Evolutionary conservation across 306 rosid species (phyloP).

Genomic region (Morella rubra): DNA sequence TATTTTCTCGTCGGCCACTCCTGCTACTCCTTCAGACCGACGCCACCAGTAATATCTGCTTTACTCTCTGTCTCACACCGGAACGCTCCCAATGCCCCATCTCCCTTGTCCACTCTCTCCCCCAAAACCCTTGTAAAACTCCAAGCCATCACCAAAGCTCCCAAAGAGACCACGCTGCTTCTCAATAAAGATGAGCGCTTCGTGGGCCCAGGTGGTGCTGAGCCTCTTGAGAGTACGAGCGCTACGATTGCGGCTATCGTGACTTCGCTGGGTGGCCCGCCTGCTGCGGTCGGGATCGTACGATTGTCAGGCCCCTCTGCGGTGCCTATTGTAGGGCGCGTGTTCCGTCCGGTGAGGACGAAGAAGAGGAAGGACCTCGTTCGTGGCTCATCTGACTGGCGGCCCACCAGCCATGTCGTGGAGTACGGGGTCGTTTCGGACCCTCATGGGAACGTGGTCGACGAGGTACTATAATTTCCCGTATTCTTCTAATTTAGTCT

Average conservation of each 20-base stretch:
- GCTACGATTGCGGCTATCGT: slow-evolving; percentile 90
- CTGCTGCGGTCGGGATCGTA: slow-evolving; percentile 93
- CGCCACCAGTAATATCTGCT: neutral
- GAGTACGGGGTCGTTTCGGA: slow-evolving; percentile 79
- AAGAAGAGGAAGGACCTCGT: slow-evolving; percentile 22
- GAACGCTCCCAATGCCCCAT: slow-evolving; percentile 15
- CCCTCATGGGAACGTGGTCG: slow-evolving; percentile 61
- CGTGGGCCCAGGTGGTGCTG: slow-evolving; percentile 12
- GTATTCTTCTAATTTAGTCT: neutral
- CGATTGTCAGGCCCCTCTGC: slow-evolving; percentile 89
- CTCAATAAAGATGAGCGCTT: slow-evolving; percentile 61
- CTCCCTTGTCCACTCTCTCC: slow-evolving; percentile 21
- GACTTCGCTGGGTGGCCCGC: slow-evolving; percentile 75
- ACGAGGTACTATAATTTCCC: slow-evolving; percentile 48
- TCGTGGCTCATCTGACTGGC: slow-evolving; percentile 41
- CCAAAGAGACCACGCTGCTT: slow-evolving; percentile 27
- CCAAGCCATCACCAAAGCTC: slow-evolving; percentile 28
- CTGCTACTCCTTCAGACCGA: slow-evolving; percentile 9
- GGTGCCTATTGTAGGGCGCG: slow-evolving; percentile 57
- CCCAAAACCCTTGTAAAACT: slow-evolving; percentile 16
- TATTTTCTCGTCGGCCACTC: slow-evolving; percentile 34
- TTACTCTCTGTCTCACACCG: slow-evolving; percentile 3
- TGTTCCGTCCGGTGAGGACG: slow-evolving; percentile 54
- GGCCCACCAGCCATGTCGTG: slow-evolving; percentile 72
- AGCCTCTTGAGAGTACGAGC: slow-evolving; percentile 27